Evolutionary conservation across 176 grass and related monocot genomes (phyloP).

Genomic region (Ananas comosus): DNA sequence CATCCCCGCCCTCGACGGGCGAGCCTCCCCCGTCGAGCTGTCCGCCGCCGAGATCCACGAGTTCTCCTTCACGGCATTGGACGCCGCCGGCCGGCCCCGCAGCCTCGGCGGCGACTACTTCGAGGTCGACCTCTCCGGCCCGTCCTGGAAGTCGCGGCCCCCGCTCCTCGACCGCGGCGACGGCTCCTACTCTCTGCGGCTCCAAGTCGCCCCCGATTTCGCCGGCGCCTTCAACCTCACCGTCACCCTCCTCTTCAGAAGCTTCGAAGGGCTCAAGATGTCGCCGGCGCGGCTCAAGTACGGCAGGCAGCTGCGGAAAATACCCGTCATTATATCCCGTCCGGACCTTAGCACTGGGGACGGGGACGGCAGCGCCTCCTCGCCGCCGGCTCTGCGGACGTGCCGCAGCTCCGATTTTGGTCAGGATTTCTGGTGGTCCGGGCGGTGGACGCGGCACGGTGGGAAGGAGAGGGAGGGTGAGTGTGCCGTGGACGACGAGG

Average conservation of each 20-base stretch:
- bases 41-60: slow-evolving; percentile 43
- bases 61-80: slow-evolving; percentile 58
- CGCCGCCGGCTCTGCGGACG: slow-evolving; percentile 35
- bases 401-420: slow-evolving; percentile 52
- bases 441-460: slow-evolving; percentile 77
- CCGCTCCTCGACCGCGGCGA: slow-evolving; percentile 65
- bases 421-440: slow-evolving; percentile 57
- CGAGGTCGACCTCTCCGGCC: slow-evolving; percentile 72
- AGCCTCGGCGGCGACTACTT: slow-evolving; percentile 94
- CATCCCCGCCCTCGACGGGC: slow-evolving; percentile 25
- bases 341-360: too few relatives aligned
- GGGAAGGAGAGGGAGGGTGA: slow-evolving; percentile 44
- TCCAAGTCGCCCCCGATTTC: slow-evolving; percentile 67
- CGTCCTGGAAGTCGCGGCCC: slow-evolving; percentile 70
- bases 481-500: slow-evolving; percentile 41
- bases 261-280: slow-evolving; percentile 85
- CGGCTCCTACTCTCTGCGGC: slow-evolving; percentile 75
- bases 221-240: slow-evolving; percentile 50
- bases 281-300: slow-evolving; percentile 68
- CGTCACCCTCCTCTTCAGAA: slow-evolving; percentile 83
- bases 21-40: slow-evolving; percentile 15
- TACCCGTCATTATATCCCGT: slow-evolving; percentile 21
- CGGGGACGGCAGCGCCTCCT: slow-evolving; percentile 17
- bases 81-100: slow-evolving; percentile 36
- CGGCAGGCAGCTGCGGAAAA: slow-evolving; percentile 43